Percentiles rank a stretch among this genome's conserved stretches.
Conservation (phyloP, 371 early-diverging fungal species). For the Apophysomyces ossiformis region DNA sequence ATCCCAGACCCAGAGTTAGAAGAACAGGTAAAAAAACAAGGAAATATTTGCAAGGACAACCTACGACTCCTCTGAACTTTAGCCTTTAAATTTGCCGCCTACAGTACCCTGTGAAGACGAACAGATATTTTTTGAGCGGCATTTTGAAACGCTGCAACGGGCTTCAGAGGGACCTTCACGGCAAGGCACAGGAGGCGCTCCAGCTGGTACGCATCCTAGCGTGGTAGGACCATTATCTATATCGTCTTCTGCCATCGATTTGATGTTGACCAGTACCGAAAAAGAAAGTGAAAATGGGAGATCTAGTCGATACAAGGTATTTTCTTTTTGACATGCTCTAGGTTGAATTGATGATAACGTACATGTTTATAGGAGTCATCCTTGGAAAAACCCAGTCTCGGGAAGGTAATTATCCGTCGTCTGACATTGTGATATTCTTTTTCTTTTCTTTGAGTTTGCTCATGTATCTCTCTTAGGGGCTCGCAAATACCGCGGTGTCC, state of each 20-base stretch:
- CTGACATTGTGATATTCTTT: no score
- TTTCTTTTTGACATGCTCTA: neutral
- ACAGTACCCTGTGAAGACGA: slow-evolving; percentile 81
- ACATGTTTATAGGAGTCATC: slow-evolving; percentile 11
- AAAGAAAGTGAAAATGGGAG: slow-evolving; percentile 21
- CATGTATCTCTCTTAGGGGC: neutral
- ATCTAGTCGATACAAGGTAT: slow-evolving; percentile 19
- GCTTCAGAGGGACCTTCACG: slow-evolving; percentile 30
- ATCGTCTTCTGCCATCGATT: slow-evolving; percentile 31
- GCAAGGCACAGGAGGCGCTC: slow-evolving; percentile 30
- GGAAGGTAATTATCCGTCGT: slow-evolving; percentile 3
- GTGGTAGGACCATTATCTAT: slow-evolving; percentile 41
- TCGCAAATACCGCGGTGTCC: slow-evolving; percentile 5
- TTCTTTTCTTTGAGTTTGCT: no score
- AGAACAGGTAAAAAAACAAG: slow-evolving; percentile 34
- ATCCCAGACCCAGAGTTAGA: slow-evolving; percentile 46
- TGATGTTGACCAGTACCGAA: slow-evolving; percentile 22
- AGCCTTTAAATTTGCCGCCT: slow-evolving; percentile 48
- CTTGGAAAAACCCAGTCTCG: slow-evolving; percentile 11
- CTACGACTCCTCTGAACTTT: neutral
- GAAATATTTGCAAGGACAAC: slow-evolving; percentile 5
- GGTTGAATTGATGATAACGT: neutral
- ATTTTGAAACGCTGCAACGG: slow-evolving; percentile 70
- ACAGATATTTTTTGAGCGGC: slow-evolving; percentile 82
- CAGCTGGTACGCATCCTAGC: slow-evolving; percentile 32